Base-by-base conservation (phyloP, 2,329 filamentous ascomycete species). In the Exophiala sp. region DNA sequence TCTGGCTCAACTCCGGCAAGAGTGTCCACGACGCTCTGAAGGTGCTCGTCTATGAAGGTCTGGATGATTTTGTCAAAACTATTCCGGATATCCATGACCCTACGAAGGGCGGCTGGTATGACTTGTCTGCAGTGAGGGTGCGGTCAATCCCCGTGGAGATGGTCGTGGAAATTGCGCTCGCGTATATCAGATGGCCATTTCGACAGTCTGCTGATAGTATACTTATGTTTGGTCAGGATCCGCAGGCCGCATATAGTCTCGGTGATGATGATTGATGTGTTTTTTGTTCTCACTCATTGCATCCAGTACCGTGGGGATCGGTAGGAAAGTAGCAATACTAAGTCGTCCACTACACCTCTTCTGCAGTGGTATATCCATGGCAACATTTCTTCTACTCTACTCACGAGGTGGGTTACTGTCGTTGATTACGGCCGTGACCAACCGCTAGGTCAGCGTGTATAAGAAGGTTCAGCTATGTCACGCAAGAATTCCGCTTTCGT, bases 111-210 rank as follows among this genome's bases (percentile, higher is more conserved):
- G 62, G 62, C 2, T 56, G 57, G 50, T 57, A 58, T 44, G 55
- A 63, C 52, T 43, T 63, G 40, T 45, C 38, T 29, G 44, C 53
- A 3, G 8, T 65, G 18, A 40, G 62, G 33, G 38, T 55, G n/a
- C 47, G 63, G 40, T 48, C 61, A 18, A 42, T 65, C 5, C 55
- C 55, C 1, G 39, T 44, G 2, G 52, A 60, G 12, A 54, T 59
- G 24, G 51, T 62, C 34, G 47, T 63, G n/a, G 55, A 64, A 12
- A 55, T 65, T 16, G 63, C 62, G 9, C 32, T 65, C 24, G 62
- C 62, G 5, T 63, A 60, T 36, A 54, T 60, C 38, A 49, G 51
- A 12, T 65, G 59, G 57, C 62, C 63, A 1, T 58, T 62, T 48
- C 61, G 63, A 16, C 58, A 29, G 18, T 44, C 36, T 16, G 53